Base-by-base conservation (phyloP, 2,329 filamentous ascomycete species). In the Penicillium sp. region DNA sequence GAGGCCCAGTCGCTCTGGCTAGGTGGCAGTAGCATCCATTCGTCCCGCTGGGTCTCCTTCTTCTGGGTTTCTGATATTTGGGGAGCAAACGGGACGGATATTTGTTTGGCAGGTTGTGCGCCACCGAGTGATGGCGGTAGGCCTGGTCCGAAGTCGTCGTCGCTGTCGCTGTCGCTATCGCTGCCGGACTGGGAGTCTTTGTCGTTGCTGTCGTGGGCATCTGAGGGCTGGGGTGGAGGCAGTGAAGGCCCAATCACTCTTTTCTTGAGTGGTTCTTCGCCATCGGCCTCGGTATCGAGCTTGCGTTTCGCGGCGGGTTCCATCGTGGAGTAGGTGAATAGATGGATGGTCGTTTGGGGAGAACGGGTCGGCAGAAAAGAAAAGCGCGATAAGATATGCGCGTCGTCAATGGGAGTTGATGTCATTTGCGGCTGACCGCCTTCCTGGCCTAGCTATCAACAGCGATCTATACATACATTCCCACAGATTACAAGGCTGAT, bases 1-100 rank as follows among this genome's bases (percentile, higher is more conserved):
- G 85, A 86, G 73, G 79, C 80, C 81, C 73, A 82, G 73, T 79
- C 83, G 72, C 76, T 77, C 24, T 82, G 77, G 1, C 82, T 80
- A 0, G 91, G 91, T 1, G 90, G 90, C 1, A 87, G 85, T 51
- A 92, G 82, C 91, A 93, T 93, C 91, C 91, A 93, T 71, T 92
- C 89, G 80, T 96, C 93, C 70, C 94, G 89, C 74, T 89, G 85
- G 8, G 75, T 70, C 37, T 82, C 70, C 15, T 74, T 72, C 19
- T 76, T 68, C 40, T 70, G 26, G 22, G 22, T 9, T 40, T n/a
- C 22, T 49, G 15, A 17, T 26, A 37, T 17, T 13, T 28, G 22
- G 4, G 53, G 26, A 26, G 19, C 4, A 10, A 58, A 2, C 17
- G 13, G 42, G 40, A 12, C 13, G 10, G 22, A 3, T 49, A 19